These are phyloP conservation scores for Penicillium olsonii DNA, from an alignment of 2,329 filamentous ascomycete genomes.

Conservation along the genomic window DNA sequence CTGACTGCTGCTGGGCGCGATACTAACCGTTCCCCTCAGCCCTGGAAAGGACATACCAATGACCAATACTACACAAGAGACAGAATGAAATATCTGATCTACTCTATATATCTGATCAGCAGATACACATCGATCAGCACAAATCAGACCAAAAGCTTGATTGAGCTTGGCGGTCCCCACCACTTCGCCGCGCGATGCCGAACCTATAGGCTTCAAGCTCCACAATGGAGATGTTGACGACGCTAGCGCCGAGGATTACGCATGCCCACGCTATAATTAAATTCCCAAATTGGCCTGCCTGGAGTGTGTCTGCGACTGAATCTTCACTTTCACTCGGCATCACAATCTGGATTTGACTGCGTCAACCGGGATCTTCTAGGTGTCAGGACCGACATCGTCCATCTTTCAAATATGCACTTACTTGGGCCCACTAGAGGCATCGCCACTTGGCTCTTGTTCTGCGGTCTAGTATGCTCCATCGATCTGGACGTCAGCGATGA, in stretches of 20 bases:
- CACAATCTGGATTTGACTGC: not conserved
- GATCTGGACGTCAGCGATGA: constrained; percentile 29
- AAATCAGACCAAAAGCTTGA: constrained; percentile 18
- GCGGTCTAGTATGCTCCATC: constrained; percentile 19
- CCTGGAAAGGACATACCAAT: too few species aligned
- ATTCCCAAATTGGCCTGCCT: constrained; percentile 4
- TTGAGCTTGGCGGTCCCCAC: constrained; percentile 18
- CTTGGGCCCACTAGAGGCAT: constrained; percentile 1
- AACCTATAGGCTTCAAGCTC: constrained; percentile 1
- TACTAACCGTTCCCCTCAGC: too few species aligned
- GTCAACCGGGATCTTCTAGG: not conserved
- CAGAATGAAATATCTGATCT: not conserved
- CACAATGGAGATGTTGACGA: constrained; percentile 23
- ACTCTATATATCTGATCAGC: not conserved
- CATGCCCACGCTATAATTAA: constrained; percentile 21
- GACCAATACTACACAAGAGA: too few species aligned
- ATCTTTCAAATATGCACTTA: constrained; percentile 11
- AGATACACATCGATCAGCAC: constrained; percentile 2
- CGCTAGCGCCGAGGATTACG: constrained; percentile 28
- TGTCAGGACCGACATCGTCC: not conserved
- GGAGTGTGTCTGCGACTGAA: not conserved
- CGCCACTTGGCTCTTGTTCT: constrained; percentile 6
- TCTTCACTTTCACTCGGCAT: too few species aligned
- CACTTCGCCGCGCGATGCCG: constrained; percentile 4
- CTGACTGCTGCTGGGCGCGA: too few species aligned